phyloP scores from a whole-genome alignment of 2,329 filamentous ascomycete genomes.

The Diaporthe longicolla region DNA sequence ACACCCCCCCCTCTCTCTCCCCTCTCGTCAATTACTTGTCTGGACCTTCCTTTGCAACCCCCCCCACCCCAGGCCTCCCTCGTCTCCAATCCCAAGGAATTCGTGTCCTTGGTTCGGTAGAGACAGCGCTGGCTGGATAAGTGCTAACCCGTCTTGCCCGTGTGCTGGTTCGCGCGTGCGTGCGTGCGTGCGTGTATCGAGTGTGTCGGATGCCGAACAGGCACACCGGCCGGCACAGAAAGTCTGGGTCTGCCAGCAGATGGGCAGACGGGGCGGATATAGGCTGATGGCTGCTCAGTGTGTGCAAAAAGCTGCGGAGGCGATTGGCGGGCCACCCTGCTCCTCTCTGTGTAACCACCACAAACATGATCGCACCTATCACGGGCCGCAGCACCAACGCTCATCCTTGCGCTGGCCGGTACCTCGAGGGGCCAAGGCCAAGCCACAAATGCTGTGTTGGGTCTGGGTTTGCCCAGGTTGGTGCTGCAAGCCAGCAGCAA shows the following conservation, averaged over 20 bases:
- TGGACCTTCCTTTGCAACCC: not conserved
- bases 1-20: not conserved
- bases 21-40: not conserved
- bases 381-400: conserved; percentile 1
- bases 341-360: conserved; percentile 25
- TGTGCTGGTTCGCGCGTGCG: not conserved
- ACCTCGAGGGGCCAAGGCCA: conserved; percentile 29
- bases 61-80: too few relatives aligned
- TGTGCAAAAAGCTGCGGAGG: not conserved
- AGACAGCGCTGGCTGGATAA: not conserved
- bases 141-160: conserved; percentile 5
- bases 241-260: not conserved
- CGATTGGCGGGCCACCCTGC: conserved; percentile 33
- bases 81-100: not conserved
- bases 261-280: not conserved
- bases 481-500: not conserved
- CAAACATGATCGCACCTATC: conserved; percentile 32
- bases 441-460: conserved; percentile 29
- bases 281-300: not conserved
- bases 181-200: not conserved
- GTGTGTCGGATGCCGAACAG: conserved; percentile 14
- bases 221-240: conserved; percentile 30
- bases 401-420: conserved; percentile 14
- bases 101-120: not conserved
- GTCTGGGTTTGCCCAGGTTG: not conserved